Evolutionary conservation across 1,284 basidiomycete genomes (phyloP).

Genomic region (Cryptococcus hybrid): DNA sequence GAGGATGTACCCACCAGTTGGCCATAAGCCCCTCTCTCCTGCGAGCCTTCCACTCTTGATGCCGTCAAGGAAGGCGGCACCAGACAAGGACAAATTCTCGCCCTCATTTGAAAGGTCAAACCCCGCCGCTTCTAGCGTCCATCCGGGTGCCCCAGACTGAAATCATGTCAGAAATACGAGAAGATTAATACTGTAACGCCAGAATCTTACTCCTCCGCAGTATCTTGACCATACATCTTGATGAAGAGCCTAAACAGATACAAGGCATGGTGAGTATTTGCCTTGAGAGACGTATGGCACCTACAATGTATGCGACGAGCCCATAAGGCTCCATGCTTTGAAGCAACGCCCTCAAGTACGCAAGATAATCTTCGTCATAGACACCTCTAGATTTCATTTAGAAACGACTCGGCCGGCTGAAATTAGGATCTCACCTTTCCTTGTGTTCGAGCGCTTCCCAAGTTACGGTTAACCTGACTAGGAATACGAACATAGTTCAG

Average conservation of each 20-base stretch:
- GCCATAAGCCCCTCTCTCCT: slow-evolving; percentile 76
- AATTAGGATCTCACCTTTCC: slow-evolving; percentile 67
- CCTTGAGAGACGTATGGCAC: slow-evolving; percentile 49
- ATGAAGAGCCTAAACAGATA: slow-evolving; percentile 59
- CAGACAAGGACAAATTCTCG: slow-evolving; percentile 68
- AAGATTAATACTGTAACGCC: slow-evolving; percentile 16
- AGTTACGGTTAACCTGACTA: slow-evolving; percentile 86
- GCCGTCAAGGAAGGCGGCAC: slow-evolving; percentile 79
- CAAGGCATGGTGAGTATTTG: background rate
- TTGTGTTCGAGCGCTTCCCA: slow-evolving; percentile 96
- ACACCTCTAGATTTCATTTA: slow-evolving; percentile 58
- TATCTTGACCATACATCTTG: slow-evolving; percentile 97
- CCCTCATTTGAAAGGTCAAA: slow-evolving; percentile 62
- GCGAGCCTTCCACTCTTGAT: slow-evolving; percentile 55
- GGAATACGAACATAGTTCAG: slow-evolving; percentile 5
- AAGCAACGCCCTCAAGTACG: slow-evolving; percentile 72
- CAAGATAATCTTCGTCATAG: slow-evolving; percentile 79
- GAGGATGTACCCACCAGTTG: slow-evolving; percentile 53
- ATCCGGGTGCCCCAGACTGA: slow-evolving; percentile 79
- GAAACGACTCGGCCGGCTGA: background rate
- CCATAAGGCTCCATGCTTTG: slow-evolving; percentile 76
- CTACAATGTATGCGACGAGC: slow-evolving; percentile 75
- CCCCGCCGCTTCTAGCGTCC: slow-evolving; percentile 79
- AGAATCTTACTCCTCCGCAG: slow-evolving; percentile 65
- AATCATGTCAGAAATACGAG: background rate